phyloP scores from a whole-genome alignment of 176 grass and related monocot genomes.

The Raddia distichophylla region DNA sequence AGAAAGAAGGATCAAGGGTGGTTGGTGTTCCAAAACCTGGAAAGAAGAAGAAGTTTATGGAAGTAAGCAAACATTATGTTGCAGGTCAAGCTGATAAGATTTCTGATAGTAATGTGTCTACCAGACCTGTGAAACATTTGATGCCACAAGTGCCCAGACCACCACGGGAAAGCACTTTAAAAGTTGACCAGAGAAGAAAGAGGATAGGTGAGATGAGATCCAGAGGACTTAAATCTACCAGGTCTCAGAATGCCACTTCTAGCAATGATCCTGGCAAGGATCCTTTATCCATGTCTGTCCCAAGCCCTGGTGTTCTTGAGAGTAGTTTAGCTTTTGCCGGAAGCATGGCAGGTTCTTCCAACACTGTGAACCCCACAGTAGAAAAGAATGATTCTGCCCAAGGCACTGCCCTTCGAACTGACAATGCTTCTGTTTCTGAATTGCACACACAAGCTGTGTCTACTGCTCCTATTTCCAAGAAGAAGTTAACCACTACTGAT shows the following conservation, averaged over 20 bases:
- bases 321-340: slow-evolving; percentile 39
- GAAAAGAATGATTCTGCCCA: slow-evolving; percentile 46
- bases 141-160: slow-evolving; percentile 58
- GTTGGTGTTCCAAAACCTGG: slow-evolving; percentile 97
- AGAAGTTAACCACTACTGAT: slow-evolving; percentile 27
- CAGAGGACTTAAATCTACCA: slow-evolving; percentile 61
- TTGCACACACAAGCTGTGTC: slow-evolving; percentile 40
- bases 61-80: slow-evolving; percentile 94
- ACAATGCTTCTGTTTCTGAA: slow-evolving; percentile 40
- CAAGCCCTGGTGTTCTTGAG: slow-evolving; percentile 49
- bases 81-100: slow-evolving; percentile 62
- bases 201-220: slow-evolving; percentile 53
- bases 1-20: slow-evolving; percentile 94
- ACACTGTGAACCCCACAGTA: slow-evolving; percentile 25
- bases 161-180: slow-evolving; percentile 50
- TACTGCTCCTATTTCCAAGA: slow-evolving; percentile 48
- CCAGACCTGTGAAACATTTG: slow-evolving; percentile 62
- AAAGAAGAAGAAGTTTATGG: slow-evolving; percentile 99
- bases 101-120: slow-evolving; percentile 56
- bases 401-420: slow-evolving; percentile 42
- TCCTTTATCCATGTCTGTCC: slow-evolving; percentile 35
- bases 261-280: slow-evolving; percentile 46
- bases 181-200: slow-evolving; percentile 65
- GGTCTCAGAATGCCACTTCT: slow-evolving; percentile 49
- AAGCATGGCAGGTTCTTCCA: slow-evolving; percentile 37